phyloP scores from a whole-genome alignment of 1,284 basidiomycete genomes.

The Fomes fomentarius region DNA sequence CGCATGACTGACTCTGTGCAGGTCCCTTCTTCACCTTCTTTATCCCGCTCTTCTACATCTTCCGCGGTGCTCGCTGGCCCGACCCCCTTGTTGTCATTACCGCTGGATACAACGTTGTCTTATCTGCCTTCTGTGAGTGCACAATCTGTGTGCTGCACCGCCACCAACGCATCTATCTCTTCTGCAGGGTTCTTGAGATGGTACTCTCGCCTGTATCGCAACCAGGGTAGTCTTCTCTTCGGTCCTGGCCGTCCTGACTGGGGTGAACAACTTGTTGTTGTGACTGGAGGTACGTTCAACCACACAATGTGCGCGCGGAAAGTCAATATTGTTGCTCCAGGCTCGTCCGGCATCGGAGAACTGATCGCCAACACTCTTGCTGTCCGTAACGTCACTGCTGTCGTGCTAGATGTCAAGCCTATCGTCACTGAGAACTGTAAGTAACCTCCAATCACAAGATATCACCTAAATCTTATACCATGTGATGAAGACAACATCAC shows the following conservation, averaged over 20 bases:
- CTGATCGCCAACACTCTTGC: conserved; percentile 84
- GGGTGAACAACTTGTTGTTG: conserved; percentile 84
- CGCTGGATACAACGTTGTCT: conserved; percentile 52
- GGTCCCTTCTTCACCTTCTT: conserved; percentile 84
- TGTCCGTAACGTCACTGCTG: conserved; percentile 78
- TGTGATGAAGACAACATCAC: conserved; percentile 65
- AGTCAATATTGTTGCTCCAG: conserved; percentile 51
- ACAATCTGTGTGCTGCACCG: neutral
- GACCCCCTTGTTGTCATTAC: conserved; percentile 56
- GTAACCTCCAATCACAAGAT: conserved; percentile 33
- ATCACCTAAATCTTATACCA: neutral
- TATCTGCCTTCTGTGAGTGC: conserved; percentile 70
- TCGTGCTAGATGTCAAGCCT: conserved; percentile 83
- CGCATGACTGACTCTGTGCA: conserved; percentile 30
- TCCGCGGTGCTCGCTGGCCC: conserved; percentile 60
- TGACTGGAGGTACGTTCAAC: conserved; percentile 87
- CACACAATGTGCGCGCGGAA: too few species aligned
- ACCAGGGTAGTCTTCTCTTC: conserved; percentile 67
- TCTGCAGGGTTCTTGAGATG: conserved; percentile 68
- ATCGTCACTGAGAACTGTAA: conserved; percentile 77
- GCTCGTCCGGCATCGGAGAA: conserved; percentile 88
- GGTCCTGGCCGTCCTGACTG: conserved; percentile 69
- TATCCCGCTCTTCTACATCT: conserved; percentile 74
- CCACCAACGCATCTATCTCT: neutral
- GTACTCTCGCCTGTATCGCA: conserved; percentile 72